phyloP scores from a whole-genome alignment of 306 rosid species.

The Prunus fruticosa region DNA sequence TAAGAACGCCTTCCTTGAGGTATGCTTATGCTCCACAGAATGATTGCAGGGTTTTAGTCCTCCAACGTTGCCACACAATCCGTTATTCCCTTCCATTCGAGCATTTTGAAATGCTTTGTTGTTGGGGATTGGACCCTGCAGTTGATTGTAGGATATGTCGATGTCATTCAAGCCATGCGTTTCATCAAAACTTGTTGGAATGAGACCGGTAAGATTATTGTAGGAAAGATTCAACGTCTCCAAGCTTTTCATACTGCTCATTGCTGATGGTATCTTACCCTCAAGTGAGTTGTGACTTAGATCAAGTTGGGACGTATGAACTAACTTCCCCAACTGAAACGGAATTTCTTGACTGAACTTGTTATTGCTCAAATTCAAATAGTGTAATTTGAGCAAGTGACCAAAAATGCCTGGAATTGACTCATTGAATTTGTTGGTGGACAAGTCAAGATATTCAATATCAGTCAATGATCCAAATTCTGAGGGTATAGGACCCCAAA shows the following conservation, averaged over 20 bases:
- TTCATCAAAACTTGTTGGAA: conserved; percentile 6
- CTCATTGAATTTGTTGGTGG: too few species aligned
- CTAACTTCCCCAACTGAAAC: conserved; percentile 2
- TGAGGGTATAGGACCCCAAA: conserved; percentile 5
- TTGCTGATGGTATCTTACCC: not conserved
- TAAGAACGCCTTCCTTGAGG: not conserved
- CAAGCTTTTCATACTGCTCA: conserved; percentile 19
- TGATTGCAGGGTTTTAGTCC: conserved; percentile 13
- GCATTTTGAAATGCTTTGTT: conserved; percentile 18
- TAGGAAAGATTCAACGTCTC: conserved; percentile 10
- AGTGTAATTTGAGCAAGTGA: not conserved
- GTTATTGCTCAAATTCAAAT: conserved; percentile 17
- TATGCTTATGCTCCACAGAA: not conserved
- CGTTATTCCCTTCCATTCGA: not conserved
- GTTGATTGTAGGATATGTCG: conserved; percentile 12
- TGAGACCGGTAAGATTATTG: conserved; percentile 8
- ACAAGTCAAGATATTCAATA: too few species aligned
- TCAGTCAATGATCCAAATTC: too few species aligned
- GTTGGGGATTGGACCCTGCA: conserved; percentile 16
- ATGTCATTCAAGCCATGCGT: conserved; percentile 3
- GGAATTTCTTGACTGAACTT: conserved; percentile 14
- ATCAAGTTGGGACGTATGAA: conserved; percentile 9
- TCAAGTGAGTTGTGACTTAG: conserved; percentile 6
- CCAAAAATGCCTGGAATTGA: not conserved
- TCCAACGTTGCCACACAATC: conserved; percentile 17